These are phyloP conservation scores for Fusarium keratoplasticum DNA, from an alignment of 2,329 filamentous ascomycete species.

Conservation along the genomic window DNA sequence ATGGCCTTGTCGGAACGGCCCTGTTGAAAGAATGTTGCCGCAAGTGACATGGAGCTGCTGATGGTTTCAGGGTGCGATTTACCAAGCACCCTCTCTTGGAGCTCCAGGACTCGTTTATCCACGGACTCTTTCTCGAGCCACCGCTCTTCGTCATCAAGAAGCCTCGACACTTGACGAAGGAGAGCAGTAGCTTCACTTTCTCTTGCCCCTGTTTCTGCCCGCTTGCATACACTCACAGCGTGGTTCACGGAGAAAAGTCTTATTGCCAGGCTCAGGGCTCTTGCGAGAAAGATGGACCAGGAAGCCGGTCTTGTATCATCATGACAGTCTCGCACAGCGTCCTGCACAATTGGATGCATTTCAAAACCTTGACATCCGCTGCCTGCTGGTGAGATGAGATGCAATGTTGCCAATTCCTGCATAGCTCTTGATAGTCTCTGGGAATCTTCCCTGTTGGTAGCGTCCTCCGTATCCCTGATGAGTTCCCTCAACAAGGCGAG, in stretches of 20 bases:
- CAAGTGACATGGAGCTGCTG: neutral
- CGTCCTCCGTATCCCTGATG: neutral
- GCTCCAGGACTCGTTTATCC: neutral
- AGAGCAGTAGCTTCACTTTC: neutral
- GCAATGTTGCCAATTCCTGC: neutral
- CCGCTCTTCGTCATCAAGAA: neutral
- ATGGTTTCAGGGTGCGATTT: neutral
- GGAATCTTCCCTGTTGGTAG: neutral
- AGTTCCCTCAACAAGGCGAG: neutral
- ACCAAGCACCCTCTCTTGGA: neutral
- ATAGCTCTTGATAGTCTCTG: neutral
- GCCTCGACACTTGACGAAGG: neutral
- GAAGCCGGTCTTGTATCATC: neutral
- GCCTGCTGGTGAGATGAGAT: neutral
- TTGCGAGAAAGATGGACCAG: neutral
- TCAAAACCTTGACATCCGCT: neutral
- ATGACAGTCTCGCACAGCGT: neutral
- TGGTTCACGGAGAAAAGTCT: neutral
- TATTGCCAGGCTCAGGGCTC: neutral
- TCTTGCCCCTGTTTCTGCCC: neutral
- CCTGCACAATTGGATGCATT: neutral
- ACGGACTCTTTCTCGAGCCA: neutral
- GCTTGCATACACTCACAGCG: neutral
- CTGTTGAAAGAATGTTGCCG: neutral
- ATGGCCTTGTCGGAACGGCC: neutral